Percentiles rank a stretch among this genome's conserved stretches.
phyloP scores from a whole-genome alignment of 176 grass and related monocot species.

The Themeda triandra region DNA sequence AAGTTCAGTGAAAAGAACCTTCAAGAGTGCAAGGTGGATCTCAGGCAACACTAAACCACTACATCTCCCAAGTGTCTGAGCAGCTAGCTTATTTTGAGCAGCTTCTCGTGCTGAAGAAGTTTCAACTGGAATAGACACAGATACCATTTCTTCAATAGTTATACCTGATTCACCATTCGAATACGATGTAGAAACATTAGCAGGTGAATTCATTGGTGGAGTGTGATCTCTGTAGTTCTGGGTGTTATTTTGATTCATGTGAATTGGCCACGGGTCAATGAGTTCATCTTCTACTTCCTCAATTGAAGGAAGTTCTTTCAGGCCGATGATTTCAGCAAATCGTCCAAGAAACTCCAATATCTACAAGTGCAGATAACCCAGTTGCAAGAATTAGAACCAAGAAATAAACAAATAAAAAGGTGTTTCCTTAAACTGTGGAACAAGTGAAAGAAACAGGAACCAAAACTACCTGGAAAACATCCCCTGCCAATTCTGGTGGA shows the following conservation, averaged over 20 bases:
- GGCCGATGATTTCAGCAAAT: constrained; percentile 72
- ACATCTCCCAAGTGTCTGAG: constrained; percentile 68
- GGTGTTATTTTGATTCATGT: constrained; percentile 44
- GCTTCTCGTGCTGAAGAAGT: constrained; percentile 56
- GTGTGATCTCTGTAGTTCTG: constrained; percentile 41
- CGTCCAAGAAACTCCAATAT: constrained; percentile 81
- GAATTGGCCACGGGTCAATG: constrained; percentile 84
- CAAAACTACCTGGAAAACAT: constrained; percentile 85
- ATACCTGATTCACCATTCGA: constrained; percentile 53
- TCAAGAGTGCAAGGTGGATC: constrained; percentile 77
- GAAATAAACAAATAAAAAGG: constrained; percentile 36
- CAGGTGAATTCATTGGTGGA: constrained; percentile 40
- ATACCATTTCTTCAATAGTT: constrained; percentile 48
- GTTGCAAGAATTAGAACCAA: constrained; percentile 26
- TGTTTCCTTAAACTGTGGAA: constrained; percentile 20
- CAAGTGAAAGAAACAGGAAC: constrained; percentile 27
- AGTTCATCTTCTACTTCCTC: constrained; percentile 96
- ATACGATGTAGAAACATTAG: constrained; percentile 49
- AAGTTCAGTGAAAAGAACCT: constrained; percentile 76
- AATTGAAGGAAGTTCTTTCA: constrained; percentile 80
- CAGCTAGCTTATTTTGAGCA: constrained; percentile 64
- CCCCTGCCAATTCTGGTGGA: constrained; percentile 68
- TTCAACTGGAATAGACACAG: constrained; percentile 72
- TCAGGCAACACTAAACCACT: constrained; percentile 67
- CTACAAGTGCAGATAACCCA: constrained; percentile 45